Evolutionary conservation across 306 rosid genomes (phyloP).

Genomic region (Canavalia gladiata): DNA sequence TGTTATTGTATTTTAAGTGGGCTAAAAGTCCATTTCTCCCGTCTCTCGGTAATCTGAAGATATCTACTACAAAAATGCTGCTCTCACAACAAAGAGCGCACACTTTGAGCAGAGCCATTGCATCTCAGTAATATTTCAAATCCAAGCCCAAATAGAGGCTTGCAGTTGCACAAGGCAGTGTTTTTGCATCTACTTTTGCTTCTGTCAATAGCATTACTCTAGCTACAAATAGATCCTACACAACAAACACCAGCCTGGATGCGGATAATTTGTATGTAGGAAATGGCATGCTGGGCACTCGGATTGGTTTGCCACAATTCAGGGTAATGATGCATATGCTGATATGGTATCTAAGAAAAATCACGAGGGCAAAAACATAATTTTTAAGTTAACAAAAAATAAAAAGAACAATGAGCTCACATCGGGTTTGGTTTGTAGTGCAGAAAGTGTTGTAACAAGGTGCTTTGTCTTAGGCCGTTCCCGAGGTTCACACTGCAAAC

Average conservation of each 20-base stretch:
- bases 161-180: background rate
- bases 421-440: conserved; percentile 73
- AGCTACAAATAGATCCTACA: background rate
- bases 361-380: background rate
- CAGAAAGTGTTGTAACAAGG: conserved; percentile 67
- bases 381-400: background rate
- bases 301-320: background rate
- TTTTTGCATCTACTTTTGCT: background rate
- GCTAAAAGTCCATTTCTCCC: background rate
- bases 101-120: background rate
- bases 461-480: conserved; percentile 76
- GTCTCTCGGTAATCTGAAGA: background rate
- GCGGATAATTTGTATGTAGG: background rate
- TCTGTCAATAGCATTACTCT: background rate
- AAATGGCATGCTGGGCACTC: conserved; percentile 17
- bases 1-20: background rate
- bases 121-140: conserved; percentile 4
- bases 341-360: conserved; percentile 20
- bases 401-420: conserved; percentile 43
- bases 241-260: background rate
- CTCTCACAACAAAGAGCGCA: background rate
- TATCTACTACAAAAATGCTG: conserved; percentile 1
- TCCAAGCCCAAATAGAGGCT: background rate
- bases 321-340: background rate
- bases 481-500: conserved; percentile 82